Evolutionary conservation across 306 rosid genomes (phyloP), one percentile per base, ranked within the genome.

Genomic region (Quillaja saponaria): DNA sequence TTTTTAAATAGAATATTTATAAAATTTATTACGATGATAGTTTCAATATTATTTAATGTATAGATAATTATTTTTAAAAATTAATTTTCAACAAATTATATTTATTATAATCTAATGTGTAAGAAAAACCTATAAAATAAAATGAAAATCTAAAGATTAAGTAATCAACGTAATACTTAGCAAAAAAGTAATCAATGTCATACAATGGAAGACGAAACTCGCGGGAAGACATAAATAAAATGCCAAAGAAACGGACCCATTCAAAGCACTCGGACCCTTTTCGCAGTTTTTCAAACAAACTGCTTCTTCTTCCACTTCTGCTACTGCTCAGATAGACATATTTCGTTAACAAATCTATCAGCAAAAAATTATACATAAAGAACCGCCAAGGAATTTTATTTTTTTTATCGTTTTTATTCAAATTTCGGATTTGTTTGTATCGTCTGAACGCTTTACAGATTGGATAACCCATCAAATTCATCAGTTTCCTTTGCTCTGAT

Each of bases 331-430:
- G 31, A 4, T 25, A 25, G 31, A 25, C 31, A 25, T 1, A 4
- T 4, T 25, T 25, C 31, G 31, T 25, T 25, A 25, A 1, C 31
- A 25, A 25, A 25, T 25, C 31, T 25, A 25, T 25, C 31, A 1
- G 31, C 2, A 25, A 25, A 40, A 64, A 55, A n/a, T n/a, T n/a
- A n/a, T n/a, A n/a, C n/a, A n/a, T n/a, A n/a, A n/a, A 54, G 20
- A 13, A 34, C 68, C 47, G 49, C 69, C 87, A 69, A 67, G 58
- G 31, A 69, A 31, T 51, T 75, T 70, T n/a, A 76, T 68, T 78
- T 52, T 66, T 44, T 10, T 11, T 8, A 7, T 31, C 18, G 3
- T 42, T n/a, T 16, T 39, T 17, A 40, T 13, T 63, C 46, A 31
- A 44, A 16, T 41, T 13, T 40, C 50, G 35, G 45, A n/a, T 52